Percentiles rank a stretch among this genome's conserved stretches.
These are phyloP conservation scores for Fusarium succisae DNA, from an alignment of 2,329 filamentous ascomycete species.

Conservation along the genomic window DNA sequence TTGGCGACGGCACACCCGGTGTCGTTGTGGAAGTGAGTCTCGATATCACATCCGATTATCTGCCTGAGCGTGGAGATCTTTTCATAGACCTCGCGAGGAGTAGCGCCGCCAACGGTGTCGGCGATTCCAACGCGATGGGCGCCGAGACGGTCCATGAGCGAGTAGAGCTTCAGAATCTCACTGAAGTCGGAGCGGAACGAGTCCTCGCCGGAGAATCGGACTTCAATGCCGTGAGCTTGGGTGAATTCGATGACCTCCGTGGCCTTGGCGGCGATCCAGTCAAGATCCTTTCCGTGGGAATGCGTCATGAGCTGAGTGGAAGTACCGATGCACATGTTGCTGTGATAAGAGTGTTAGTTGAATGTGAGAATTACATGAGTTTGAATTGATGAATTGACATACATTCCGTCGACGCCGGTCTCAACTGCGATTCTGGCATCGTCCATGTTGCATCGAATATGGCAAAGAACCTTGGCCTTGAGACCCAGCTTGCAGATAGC, in stretches of 20 bases:
- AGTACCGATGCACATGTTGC: constrained; percentile 84
- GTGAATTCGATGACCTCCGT: constrained; percentile 47
- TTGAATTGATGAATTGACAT: background rate
- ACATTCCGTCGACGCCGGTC: constrained; percentile 68
- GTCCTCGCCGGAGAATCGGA: constrained; percentile 74
- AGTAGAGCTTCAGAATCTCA: constrained; percentile 84
- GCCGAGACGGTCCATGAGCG: constrained; percentile 82
- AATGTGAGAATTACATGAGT: no score
- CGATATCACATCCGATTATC: constrained; percentile 72
- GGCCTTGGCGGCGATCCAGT: constrained; percentile 76
- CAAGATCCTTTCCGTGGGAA: constrained; percentile 91
- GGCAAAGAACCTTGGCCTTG: constrained; percentile 64
- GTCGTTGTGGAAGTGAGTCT: constrained; percentile 75
- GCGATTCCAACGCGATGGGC: constrained; percentile 90
- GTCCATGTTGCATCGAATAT: constrained; percentile 47
- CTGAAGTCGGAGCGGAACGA: constrained; percentile 82
- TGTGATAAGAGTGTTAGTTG: background rate
- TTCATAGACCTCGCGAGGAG: constrained; percentile 88
- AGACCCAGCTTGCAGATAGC: constrained; percentile 94
- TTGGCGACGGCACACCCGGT: constrained; percentile 92
- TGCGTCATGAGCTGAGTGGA: constrained; percentile 85
- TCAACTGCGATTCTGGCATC: constrained; percentile 80
- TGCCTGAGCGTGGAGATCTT: constrained; percentile 81
- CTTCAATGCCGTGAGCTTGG: constrained; percentile 40
- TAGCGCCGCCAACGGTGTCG: constrained; percentile 89